Evolutionary conservation across 2,329 filamentous ascomycete genomes (phyloP).

Genomic region (Diaporthe eres): DNA sequence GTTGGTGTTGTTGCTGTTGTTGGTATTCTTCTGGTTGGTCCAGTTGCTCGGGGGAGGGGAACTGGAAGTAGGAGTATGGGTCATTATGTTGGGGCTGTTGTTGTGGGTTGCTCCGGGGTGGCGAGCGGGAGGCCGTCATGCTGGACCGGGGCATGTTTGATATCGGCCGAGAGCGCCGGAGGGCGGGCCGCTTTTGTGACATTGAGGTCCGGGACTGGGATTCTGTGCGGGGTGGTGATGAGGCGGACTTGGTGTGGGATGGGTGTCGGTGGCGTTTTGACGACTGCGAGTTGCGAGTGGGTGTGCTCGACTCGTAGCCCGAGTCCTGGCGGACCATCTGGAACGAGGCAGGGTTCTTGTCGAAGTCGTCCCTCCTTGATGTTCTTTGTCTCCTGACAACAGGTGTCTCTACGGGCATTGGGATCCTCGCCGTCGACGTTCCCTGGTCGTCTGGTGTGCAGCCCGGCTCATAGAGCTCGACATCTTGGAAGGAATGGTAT

Average conservation of each 20-base stretch:
- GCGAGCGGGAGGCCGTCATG: conserved; percentile 47
- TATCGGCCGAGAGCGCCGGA: conserved; percentile 55
- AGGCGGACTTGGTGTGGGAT: conserved; percentile 46
- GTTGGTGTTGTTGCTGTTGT: background rate
- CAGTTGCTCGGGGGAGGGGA: conserved; percentile 39
- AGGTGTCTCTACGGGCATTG: conserved; percentile 38
- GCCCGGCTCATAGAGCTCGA: conserved; percentile 61
- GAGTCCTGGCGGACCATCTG: conserved; percentile 71
- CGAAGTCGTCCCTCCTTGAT: conserved; percentile 46
- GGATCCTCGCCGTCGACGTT: conserved; percentile 41
- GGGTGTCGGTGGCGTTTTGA: conserved; percentile 48
- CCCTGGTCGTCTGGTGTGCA: conserved; percentile 46
- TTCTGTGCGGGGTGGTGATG: conserved; percentile 45
- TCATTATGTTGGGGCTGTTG: conserved; percentile 48
- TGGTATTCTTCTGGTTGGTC: conserved; percentile 32
- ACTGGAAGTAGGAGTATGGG: conserved; percentile 59
- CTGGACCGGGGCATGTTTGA: conserved; percentile 46
- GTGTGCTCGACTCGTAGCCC: conserved; percentile 66
- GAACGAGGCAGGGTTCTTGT: conserved; percentile 49
- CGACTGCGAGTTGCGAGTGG: conserved; percentile 56
- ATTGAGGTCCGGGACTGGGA: conserved; percentile 18
- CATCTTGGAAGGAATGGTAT: conserved; percentile 68
- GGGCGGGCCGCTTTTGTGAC: conserved; percentile 56
- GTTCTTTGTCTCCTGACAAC: conserved; percentile 20
- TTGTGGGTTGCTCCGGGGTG: conserved; percentile 43